Base-by-base conservation (phyloP, 345 rosid species). In the Eutrema japonicum region DNA sequence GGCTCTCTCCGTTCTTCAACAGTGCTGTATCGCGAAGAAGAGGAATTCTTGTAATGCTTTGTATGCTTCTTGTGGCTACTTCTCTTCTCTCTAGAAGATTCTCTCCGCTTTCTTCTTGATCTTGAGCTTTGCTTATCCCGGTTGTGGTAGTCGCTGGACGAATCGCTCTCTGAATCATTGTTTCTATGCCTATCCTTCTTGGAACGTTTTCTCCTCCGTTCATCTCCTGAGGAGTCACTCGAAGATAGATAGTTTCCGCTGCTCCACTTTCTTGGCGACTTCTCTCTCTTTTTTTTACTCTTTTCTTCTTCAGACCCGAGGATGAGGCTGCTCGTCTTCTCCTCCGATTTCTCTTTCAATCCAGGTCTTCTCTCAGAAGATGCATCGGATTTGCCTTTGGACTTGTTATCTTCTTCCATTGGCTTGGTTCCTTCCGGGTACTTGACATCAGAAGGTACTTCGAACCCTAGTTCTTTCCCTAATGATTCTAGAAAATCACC, bases 381-480 rank as follows among this genome's bases (percentile, higher is more conserved):
- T 47, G 36, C 79, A 22, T 18, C 70, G 14, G 51, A n/a, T 43
- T 60, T 74, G 65, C 59, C 61, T 78, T 68, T 83, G 52, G 68
- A 43, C 65, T 75, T 70, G 8, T 14, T 51, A 6, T 59, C 83
- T 74, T 50, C 60, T 64, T 76, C 70, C 56, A 53, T 42, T 42
- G 66, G 76, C 74, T 66, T 73, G 18, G 63, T 82, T 68, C 46
- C 81, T 14, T 52, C 77, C 5, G 81, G 13, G 68, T 78, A 66
- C 4, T 88, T 83, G 35, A 65, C 51, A 66, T 92, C 94, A 66
- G 90, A 83, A 38, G 98, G 98, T 76, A 95, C 99, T 79, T 90
- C 98, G 22, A 95, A 74, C 13, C 99, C 99, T 43, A 95, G 85
- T 82, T 95, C 99, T 83, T 90, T 95, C 55, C 99, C 99, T 63